Conservation (phyloP, 306 rosid species). For the Castanea sativa region DNA sequence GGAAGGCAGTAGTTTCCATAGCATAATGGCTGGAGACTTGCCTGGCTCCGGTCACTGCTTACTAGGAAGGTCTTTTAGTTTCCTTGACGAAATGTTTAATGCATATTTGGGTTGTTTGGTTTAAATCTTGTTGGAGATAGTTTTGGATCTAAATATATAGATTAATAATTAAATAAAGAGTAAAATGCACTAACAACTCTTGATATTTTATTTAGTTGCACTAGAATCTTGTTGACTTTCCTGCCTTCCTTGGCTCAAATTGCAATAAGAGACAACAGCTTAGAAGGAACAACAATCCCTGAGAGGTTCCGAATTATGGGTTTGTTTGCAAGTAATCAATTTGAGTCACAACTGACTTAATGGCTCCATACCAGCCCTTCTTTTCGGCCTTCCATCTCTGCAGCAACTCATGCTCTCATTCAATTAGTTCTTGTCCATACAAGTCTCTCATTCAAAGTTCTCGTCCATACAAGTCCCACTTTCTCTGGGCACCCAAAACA, state of each 20-base stretch:
- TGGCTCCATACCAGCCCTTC: constrained; percentile 41
- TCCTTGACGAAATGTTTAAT: constrained; percentile 1
- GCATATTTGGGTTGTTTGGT: neutral
- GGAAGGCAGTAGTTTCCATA: neutral
- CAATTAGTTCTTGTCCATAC: constrained; percentile 55
- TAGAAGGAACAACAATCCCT: constrained; percentile 33
- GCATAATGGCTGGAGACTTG: neutral
- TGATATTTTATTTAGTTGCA: too few relatives aligned
- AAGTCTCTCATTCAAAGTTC: constrained; percentile 56
- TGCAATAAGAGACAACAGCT: constrained; percentile 66
- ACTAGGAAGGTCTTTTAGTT: neutral
- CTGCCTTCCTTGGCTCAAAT: constrained; percentile 56
- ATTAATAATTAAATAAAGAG: neutral
- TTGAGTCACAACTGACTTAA: constrained; percentile 53
- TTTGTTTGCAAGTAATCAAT: constrained; percentile 55
- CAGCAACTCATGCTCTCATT: constrained; percentile 62
- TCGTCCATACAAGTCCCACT: constrained; percentile 47
- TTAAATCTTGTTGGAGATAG: neutral
- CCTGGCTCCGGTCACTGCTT: neutral
- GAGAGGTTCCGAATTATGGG: constrained; percentile 24
- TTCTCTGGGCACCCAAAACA: constrained; percentile 7
- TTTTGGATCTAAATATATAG: neutral
- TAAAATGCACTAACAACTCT: too few relatives aligned
- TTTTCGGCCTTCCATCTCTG: constrained; percentile 59
- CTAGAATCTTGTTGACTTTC: neutral